Conservation (phyloP, 331 rosid genomes). For the Acacia concinna region DNA sequence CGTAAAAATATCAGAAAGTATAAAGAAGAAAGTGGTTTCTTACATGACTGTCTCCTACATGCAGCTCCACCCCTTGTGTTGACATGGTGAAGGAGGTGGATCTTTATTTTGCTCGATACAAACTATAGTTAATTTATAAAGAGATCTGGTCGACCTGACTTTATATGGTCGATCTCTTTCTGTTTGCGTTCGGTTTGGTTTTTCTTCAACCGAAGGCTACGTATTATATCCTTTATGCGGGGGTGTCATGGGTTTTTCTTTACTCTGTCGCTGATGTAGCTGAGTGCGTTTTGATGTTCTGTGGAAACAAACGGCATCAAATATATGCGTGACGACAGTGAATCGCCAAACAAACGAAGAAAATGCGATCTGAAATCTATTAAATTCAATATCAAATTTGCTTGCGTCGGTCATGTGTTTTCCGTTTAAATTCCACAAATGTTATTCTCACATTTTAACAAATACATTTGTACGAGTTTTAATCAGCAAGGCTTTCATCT, state of each 20-base stretch:
- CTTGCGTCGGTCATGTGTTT: not conserved
- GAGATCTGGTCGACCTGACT: not conserved
- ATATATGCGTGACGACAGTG: not conserved
- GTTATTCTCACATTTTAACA: not conserved
- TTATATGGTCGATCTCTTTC: constrained; percentile 1
- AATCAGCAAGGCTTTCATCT: not conserved
- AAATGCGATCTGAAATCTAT: not conserved
- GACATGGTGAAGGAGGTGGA: constrained; percentile 43
- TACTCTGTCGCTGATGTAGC: constrained; percentile 8
- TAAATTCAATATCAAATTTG: not conserved
- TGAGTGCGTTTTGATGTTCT: constrained; percentile 22
- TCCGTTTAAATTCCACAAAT: not conserved
- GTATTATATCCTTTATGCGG: not conserved
- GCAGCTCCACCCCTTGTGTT: constrained; percentile 43
- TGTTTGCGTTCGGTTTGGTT: constrained; percentile 1
- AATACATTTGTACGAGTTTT: not conserved
- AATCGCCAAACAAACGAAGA: not conserved
- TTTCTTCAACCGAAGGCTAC: constrained; percentile 11
- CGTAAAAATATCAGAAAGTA: constrained; percentile 1
- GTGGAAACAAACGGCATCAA: not conserved
- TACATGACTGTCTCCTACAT: constrained; percentile 43
- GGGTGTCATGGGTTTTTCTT: not conserved
- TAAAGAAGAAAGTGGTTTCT: constrained; percentile 8
- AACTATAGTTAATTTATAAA: not conserved
- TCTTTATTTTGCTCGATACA: not conserved